phyloP scores from a whole-genome alignment of 2,329 filamentous ascomycete genomes.

The Aspergillus intermedius region DNA sequence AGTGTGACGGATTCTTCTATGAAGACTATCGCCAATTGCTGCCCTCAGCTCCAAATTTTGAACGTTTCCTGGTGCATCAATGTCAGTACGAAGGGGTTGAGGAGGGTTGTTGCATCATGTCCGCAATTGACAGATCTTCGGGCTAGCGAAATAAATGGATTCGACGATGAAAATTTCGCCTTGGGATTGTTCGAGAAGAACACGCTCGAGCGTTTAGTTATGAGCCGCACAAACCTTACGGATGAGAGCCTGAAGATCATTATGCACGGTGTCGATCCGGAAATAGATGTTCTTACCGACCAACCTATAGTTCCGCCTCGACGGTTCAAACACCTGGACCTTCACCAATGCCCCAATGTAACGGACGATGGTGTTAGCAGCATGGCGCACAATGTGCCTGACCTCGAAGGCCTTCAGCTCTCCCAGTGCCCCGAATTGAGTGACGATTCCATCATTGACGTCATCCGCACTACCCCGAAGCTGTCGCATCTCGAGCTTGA shows the following conservation, averaged over 20 bases:
- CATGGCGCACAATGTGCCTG: constrained; percentile 67
- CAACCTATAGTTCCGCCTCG: constrained; percentile 69
- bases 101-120: constrained; percentile 66
- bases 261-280: constrained; percentile 67
- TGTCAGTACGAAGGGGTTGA: constrained; percentile 70
- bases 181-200: constrained; percentile 71
- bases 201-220: constrained; percentile 70
- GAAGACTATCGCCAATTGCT: constrained; percentile 76
- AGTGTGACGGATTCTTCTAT: constrained; percentile 74
- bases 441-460: constrained; percentile 63
- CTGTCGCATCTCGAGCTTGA: constrained; percentile 87
- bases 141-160: constrained; percentile 73
- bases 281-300: constrained; percentile 74
- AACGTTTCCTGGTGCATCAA: constrained; percentile 93
- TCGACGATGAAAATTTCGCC: constrained; percentile 67
- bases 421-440: constrained; percentile 69
- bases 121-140: constrained; percentile 68
- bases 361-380: constrained; percentile 65
- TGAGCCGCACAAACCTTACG: constrained; percentile 70
- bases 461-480: constrained; percentile 67
- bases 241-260: constrained; percentile 69
- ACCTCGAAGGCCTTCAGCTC: constrained; percentile 75
- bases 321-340: constrained; percentile 73
- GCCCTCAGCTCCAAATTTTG: constrained; percentile 71
- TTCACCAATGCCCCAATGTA: constrained; percentile 70